phyloP scores from a whole-genome alignment of 2,329 filamentous ascomycete species.

The Ascochyta lentis region DNA sequence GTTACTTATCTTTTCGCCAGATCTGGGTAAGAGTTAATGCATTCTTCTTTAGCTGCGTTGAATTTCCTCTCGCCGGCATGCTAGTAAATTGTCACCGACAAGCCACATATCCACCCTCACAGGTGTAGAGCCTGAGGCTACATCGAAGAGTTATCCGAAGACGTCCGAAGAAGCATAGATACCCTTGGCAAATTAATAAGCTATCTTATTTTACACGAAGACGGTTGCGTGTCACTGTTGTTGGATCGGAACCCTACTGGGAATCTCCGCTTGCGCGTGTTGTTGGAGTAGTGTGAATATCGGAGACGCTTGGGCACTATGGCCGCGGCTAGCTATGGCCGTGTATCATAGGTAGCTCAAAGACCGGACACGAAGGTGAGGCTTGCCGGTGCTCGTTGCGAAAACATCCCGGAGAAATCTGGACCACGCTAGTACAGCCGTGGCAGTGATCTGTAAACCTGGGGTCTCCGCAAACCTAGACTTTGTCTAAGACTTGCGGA shows the following conservation, averaged over 20 bases:
- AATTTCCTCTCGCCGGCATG: conserved; percentile 18
- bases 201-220: neutral
- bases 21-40: neutral
- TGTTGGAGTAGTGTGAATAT: neutral
- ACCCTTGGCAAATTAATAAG: conserved; percentile 14
- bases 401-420: conserved; percentile 1
- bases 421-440: conserved; percentile 11
- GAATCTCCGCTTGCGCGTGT: neutral
- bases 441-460: conserved; percentile 15
- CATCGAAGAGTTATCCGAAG: neutral
- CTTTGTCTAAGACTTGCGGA: conserved; percentile 1
- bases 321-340: conserved; percentile 1
- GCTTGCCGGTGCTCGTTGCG: conserved; percentile 3
- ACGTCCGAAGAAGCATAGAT: conserved; percentile 12
- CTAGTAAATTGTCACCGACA: neutral
- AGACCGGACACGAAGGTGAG: neutral
- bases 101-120: neutral
- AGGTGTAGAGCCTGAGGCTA: neutral
- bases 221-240: neutral
- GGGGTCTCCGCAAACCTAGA: conserved; percentile 13
- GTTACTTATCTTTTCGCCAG: conserved; percentile 7
- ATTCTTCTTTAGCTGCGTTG: conserved; percentile 7
- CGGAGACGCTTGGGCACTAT: neutral
- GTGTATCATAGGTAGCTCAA: neutral
- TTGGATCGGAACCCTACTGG: neutral